Percentiles rank a stretch among this genome's conserved stretches.
phyloP scores from a whole-genome alignment of 495 filamentous ascomycete genomes.

The Trichoderma erinaceum region DNA sequence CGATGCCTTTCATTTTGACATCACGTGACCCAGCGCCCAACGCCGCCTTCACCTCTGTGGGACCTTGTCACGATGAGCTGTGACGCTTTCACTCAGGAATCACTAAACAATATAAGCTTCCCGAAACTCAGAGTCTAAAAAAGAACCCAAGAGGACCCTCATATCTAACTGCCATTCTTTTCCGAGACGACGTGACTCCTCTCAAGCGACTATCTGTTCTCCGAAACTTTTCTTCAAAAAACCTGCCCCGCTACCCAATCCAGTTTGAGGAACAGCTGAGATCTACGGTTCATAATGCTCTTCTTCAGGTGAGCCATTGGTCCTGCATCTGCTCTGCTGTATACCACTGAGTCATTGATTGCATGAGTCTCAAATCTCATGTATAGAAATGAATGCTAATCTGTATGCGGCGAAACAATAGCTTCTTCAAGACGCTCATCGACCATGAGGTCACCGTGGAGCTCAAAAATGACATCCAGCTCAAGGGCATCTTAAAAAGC shows the following conservation, averaged over 20 bases:
- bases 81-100: neutral
- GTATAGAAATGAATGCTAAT: neutral
- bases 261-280: neutral
- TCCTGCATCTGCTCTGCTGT: neutral
- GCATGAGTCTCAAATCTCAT: neutral
- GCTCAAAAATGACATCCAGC: conserved; percentile 97
- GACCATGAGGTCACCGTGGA: conserved; percentile 94
- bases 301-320: conserved; percentile 49
- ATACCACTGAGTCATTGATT: too few relatives aligned
- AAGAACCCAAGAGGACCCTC: neutral
- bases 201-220: neutral
- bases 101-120: neutral
- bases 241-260: neutral
- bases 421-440: conserved; percentile 99
- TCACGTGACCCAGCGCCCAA: neutral
- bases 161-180: neutral
- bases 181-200: neutral
- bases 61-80: neutral
- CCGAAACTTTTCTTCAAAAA: neutral
- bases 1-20: neutral
- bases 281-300: conserved; percentile 37
- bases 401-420: conserved; percentile 27
- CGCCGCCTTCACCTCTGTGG: neutral
- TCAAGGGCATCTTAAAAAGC: conserved; percentile 87
- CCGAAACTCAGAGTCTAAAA: neutral